Base-by-base conservation (phyloP, 208 protist species). In the Phytomonas serpens region DNA sequence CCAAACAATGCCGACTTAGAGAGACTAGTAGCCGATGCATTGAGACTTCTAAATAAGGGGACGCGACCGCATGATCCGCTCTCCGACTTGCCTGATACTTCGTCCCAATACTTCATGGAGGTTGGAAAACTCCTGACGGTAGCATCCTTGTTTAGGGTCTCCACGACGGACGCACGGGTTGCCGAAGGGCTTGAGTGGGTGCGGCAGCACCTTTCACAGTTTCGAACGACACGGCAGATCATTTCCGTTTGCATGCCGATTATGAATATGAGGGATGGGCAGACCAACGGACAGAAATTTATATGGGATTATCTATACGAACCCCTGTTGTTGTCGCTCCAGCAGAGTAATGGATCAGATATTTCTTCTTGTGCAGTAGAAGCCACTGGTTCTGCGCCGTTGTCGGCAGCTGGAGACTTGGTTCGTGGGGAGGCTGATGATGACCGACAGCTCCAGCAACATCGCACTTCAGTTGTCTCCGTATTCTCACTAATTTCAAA, bases 211-310 rank as follows among this genome's bases (percentile, higher is more conserved):
- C 36, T 65, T 29, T 61, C 79, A 1, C n/a, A 67, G 11, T 70
- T 93, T 19, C 68, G 38, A 27, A 87, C 85, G 5, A 72, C 83
- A 29, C 80, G 88, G 36, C 88, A 93, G 66, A 74, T 96, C 32
- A 93, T 93, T 85, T 96, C 90, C 5, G 77, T 93, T 13, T 77
- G 76, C 30, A 86, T 79, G 73, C 90, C 90, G 3, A 65, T 96
- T 52, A 23, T 90, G 1, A 87, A 81, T 71, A 65, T 96, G 30
- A 62, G 40, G 32, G 90, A 96, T 64, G 90, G 90, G 14, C 70
- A 67, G 11, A 83, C 76, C 3, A 68, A 69, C 11, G 90, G 90
- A 4, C 37, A 74, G 47, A 31, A 40, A 11, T 89, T 93, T 76
- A 71, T 95, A 6, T 63, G 83, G 31, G 67, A 72, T 34, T 76